These are phyloP conservation scores for Lanmaoa rubissima DNA, from an alignment of 768 basidiomycete species.

Conservation along the genomic window DNA sequence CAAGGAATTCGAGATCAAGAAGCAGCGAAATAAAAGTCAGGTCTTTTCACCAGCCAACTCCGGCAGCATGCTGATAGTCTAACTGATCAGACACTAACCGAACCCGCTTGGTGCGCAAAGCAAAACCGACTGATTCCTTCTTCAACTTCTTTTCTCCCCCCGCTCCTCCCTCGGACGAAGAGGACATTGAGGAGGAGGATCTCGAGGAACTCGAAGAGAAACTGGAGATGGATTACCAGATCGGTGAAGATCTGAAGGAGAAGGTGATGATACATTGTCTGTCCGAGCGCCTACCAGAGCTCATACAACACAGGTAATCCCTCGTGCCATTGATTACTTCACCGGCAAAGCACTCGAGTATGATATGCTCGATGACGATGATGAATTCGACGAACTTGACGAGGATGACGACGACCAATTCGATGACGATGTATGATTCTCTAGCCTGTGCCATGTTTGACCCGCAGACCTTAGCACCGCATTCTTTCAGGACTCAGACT, in stretches of 20 bases:
- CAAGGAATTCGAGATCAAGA: slow-evolving; percentile 97
- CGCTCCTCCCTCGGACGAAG: slow-evolving; percentile 64
- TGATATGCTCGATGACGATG: slow-evolving; percentile 56
- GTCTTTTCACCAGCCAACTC: not conserved
- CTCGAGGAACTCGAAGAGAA: slow-evolving; percentile 90
- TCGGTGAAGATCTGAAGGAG: slow-evolving; percentile 97
- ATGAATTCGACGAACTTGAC: slow-evolving; percentile 60
- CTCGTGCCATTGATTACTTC: slow-evolving; percentile 95
- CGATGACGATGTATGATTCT: slow-evolving; percentile 54
- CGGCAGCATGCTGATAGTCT: not conserved
- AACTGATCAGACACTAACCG: slow-evolving; percentile 68
- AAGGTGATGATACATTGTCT: slow-evolving; percentile 51
- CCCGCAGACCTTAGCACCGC: slow-evolving; percentile 17
- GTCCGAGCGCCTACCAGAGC: not conserved
- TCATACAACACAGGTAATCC: slow-evolving; percentile 65
- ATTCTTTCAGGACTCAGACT: slow-evolving; percentile 58
- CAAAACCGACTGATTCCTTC: slow-evolving; percentile 90
- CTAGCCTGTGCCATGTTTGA: slow-evolving; percentile 14
- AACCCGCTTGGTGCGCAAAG: slow-evolving; percentile 81
- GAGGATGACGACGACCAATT: slow-evolving; percentile 51
- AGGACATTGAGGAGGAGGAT: slow-evolving; percentile 77
- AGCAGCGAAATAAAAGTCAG: slow-evolving; percentile 98
- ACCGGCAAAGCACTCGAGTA: slow-evolving; percentile 93
- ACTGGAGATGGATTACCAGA: slow-evolving; percentile 95
- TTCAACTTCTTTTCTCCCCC: slow-evolving; percentile 98